A percentile compares a stretch with the other conserved stretches of the same genome.
Evolutionary conservation across 2,329 filamentous ascomycete species (phyloP).

Genomic region (Zymoseptoria tritici): DNA sequence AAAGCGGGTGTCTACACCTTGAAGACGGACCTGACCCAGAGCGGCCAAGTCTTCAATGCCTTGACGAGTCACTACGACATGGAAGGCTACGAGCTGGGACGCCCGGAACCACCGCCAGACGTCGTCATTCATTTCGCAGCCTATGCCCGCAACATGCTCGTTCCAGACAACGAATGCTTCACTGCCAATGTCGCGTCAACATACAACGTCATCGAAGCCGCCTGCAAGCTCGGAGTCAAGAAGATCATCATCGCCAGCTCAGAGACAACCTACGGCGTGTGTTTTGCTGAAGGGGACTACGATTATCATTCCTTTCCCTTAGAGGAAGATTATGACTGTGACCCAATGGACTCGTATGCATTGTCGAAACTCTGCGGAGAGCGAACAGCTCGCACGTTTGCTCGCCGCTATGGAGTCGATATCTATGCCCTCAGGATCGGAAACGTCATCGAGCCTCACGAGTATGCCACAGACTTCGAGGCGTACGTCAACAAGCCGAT

Average conservation of each 20-base stretch:
- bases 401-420: slow-evolving; percentile 48
- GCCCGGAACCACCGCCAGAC: slow-evolving; percentile 44
- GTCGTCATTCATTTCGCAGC: slow-evolving; percentile 57
- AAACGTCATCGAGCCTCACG: slow-evolving; percentile 54
- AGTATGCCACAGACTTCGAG: slow-evolving; percentile 50
- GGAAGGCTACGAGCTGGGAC: slow-evolving; percentile 39
- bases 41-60: slow-evolving; percentile 50
- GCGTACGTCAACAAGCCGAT: slow-evolving; percentile 45
- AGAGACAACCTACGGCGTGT: slow-evolving; percentile 56
- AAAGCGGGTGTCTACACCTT: slow-evolving; percentile 44
- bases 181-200: slow-evolving; percentile 48
- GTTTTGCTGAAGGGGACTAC: slow-evolving; percentile 52
- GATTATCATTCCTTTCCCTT: slow-evolving; percentile 53
- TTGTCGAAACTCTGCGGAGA: slow-evolving; percentile 55
- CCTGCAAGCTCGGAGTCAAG: slow-evolving; percentile 53
- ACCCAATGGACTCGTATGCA: slow-evolving; percentile 56
- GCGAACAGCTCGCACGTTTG: slow-evolving; percentile 49
- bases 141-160: slow-evolving; percentile 53
- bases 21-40: slow-evolving; percentile 49
- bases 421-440: slow-evolving; percentile 56
- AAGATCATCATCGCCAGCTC: slow-evolving; percentile 56
- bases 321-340: slow-evolving; percentile 51
- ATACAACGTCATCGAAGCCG: slow-evolving; percentile 55
- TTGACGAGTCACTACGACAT: slow-evolving; percentile 51
- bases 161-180: slow-evolving; percentile 55